These are phyloP conservation scores for Phaeosphaeriaceae sp. DNA, from an alignment of 2,329 filamentous ascomycete species.

Conservation along the genomic window DNA sequence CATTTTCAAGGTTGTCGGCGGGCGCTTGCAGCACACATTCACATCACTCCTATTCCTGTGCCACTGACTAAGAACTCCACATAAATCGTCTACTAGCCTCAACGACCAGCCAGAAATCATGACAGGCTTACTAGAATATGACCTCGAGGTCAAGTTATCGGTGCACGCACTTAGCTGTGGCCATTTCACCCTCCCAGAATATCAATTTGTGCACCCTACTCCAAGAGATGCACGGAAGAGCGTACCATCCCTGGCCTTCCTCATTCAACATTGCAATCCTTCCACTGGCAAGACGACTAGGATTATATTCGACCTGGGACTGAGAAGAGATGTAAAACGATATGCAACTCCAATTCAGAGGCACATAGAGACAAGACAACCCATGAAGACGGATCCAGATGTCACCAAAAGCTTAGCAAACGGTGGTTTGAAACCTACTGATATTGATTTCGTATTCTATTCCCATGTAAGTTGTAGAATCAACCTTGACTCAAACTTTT, in stretches of 20 bases:
- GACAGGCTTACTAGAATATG: neutral
- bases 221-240: conserved; percentile 53
- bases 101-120: neutral
- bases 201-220: conserved; percentile 55
- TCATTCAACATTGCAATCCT: conserved; percentile 57
- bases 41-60: neutral
- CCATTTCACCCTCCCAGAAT: conserved; percentile 57
- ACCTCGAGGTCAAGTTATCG: conserved; percentile 34
- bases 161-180: conserved; percentile 48
- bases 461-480: conserved; percentile 44
- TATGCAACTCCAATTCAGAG: conserved; percentile 56
- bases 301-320: conserved; percentile 62
- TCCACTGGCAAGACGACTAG: conserved; percentile 43
- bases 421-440: conserved; percentile 44
- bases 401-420: conserved; percentile 48
- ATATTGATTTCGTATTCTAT: conserved; percentile 52
- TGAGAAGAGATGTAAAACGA: conserved; percentile 53
- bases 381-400: conserved; percentile 49
- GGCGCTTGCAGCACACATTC: neutral
- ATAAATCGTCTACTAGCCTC: neutral
- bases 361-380: conserved; percentile 56
- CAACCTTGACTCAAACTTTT: neutral
- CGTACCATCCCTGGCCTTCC: conserved; percentile 62
- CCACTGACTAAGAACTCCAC: neutral
- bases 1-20: no score